Conservation (phyloP, 768 basidiomycete species). For the Amanita rimosa region DNA sequence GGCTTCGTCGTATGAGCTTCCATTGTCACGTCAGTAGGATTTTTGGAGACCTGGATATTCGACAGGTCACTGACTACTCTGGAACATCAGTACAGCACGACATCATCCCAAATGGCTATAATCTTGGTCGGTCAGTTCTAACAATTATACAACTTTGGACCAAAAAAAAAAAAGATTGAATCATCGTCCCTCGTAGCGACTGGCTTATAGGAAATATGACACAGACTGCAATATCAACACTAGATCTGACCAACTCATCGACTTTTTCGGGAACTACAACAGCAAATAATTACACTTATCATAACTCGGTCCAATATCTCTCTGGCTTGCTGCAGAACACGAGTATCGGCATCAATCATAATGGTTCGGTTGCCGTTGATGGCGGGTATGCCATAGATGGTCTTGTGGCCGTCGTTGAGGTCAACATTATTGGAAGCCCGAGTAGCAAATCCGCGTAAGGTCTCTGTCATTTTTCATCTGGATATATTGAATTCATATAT, state of each 20-base stretch:
- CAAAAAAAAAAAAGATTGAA: too few relatives aligned
- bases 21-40: constrained; percentile 36
- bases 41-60: neutral
- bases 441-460: constrained; percentile 21
- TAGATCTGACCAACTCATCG: constrained; percentile 42
- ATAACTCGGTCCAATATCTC: constrained; percentile 56
- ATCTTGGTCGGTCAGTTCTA: constrained; percentile 51
- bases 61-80: neutral
- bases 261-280: constrained; percentile 56
- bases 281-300: constrained; percentile 59
- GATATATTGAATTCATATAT: neutral
- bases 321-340: constrained; percentile 62
- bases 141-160: neutral
- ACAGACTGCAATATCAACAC: constrained; percentile 30
- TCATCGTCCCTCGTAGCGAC: constrained; percentile 35
- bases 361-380: constrained; percentile 36
- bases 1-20: constrained; percentile 64
- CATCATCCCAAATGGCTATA: constrained; percentile 71
- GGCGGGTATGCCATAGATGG: constrained; percentile 68
- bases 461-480: neutral
- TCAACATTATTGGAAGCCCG: constrained; percentile 42
- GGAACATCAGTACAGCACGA: constrained; percentile 42
- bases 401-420: constrained; percentile 66
- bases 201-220: constrained; percentile 83
- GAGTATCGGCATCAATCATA: constrained; percentile 63